phyloP scores from a whole-genome alignment of 805 yeast species.

The Vanderwaltozyma polyspora region DNA sequence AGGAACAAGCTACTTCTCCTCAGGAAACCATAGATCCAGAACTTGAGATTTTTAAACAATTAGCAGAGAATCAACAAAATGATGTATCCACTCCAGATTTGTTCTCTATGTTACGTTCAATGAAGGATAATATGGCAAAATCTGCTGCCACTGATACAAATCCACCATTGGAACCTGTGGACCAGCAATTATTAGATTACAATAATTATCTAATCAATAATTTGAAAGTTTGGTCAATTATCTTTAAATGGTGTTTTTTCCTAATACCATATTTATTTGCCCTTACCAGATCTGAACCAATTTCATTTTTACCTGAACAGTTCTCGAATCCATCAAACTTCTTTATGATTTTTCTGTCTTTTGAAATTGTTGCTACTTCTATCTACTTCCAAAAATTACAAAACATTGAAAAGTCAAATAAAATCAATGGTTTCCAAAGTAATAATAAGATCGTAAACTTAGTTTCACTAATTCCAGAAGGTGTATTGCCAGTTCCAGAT shows the following conservation, averaged over 20 bases:
- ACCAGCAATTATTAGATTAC: constrained; percentile 17
- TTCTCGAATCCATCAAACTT: constrained; percentile 21
- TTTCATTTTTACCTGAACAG: constrained; percentile 2
- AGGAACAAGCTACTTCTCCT: neutral
- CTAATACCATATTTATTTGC: constrained; percentile 23
- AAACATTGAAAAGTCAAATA: constrained; percentile 16
- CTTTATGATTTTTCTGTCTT: constrained; percentile 24
- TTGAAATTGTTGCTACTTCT: constrained; percentile 26
- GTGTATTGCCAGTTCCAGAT: constrained; percentile 22
- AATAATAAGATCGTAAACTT: constrained; percentile 22
- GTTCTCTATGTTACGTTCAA: constrained; percentile 14
- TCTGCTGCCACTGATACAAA: constrained; percentile 4
- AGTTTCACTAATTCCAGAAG: constrained; percentile 26
- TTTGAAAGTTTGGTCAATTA: constrained; percentile 21
- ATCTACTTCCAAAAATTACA: constrained; percentile 22
- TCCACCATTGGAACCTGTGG: constrained; percentile 10
- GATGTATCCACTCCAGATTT: constrained; percentile 16
- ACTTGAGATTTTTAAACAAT: constrained; percentile 19
- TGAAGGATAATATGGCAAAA: constrained; percentile 8
- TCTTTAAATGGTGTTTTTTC: constrained; percentile 24
- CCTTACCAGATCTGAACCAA: constrained; percentile 11
- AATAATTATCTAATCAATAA: constrained; percentile 21
- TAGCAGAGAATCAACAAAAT: constrained; percentile 15
- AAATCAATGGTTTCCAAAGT: constrained; percentile 19
- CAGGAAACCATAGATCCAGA: neutral